phyloP scores from a whole-genome alignment of 2,329 filamentous ascomycete genomes.

The Bipolaris gigantea region DNA sequence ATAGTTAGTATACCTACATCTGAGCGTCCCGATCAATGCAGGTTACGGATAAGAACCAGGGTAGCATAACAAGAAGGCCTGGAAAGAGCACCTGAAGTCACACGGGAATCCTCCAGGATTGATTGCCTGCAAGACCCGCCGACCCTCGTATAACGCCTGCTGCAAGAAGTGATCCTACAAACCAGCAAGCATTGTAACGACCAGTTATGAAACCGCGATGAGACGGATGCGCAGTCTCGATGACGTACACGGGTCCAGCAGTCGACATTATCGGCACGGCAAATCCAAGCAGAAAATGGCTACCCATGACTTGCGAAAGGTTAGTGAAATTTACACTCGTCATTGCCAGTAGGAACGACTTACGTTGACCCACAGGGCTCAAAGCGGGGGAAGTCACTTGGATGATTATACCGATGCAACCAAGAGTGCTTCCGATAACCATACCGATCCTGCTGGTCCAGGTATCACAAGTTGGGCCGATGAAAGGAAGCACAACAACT shows the following conservation, averaged over 20 bases:
- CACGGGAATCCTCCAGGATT: slow-evolving; percentile 28
- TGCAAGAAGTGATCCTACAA: slow-evolving; percentile 43
- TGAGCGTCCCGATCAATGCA: not conserved
- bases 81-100: slow-evolving; percentile 35
- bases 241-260: slow-evolving; percentile 61
- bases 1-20: not conserved
- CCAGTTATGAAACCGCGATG: slow-evolving; percentile 55
- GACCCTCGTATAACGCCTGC: slow-evolving; percentile 30
- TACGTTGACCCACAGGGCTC: slow-evolving; percentile 45
- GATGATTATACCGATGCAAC: slow-evolving; percentile 54
- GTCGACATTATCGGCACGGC: slow-evolving; percentile 60
- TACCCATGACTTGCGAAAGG: slow-evolving; percentile 50
- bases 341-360: not conserved
- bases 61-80: slow-evolving; percentile 48
- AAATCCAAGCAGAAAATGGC: slow-evolving; percentile 62
- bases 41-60: slow-evolving; percentile 60
- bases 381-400: slow-evolving; percentile 51
- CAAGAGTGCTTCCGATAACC: slow-evolving; percentile 55
- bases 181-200: slow-evolving; percentile 51
- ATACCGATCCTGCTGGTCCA: slow-evolving; percentile 52
- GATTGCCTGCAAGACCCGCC: slow-evolving; percentile 19
- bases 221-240: slow-evolving; percentile 63
- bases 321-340: not conserved
- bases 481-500: slow-evolving; percentile 51
- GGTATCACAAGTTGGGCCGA: slow-evolving; percentile 51